phyloP scores from a whole-genome alignment of 1,284 basidiomycete genomes.

The Cryptococcus sp. region DNA sequence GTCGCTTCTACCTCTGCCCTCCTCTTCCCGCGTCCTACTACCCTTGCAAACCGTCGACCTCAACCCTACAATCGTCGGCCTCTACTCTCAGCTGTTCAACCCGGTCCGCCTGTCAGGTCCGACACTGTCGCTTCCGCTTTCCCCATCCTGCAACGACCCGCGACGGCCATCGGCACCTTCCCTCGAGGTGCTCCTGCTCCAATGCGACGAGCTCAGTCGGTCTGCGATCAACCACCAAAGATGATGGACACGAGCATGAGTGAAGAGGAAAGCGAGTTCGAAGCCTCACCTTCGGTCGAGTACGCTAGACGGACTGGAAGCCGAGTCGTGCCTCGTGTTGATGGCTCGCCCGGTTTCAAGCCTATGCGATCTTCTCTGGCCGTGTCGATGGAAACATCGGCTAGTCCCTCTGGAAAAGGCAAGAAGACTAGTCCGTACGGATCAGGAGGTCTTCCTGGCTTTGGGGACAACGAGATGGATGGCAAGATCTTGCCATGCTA shows the following conservation, averaged over 20 bases:
- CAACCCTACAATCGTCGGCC: slow-evolving; percentile 27
- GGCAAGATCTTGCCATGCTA: slow-evolving; percentile 94
- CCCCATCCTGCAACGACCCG: slow-evolving; percentile 30
- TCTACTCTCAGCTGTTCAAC: slow-evolving; percentile 13
- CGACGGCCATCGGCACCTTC: slow-evolving; percentile 13
- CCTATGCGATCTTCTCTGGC: slow-evolving; percentile 19
- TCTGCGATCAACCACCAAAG: slow-evolving; percentile 36
- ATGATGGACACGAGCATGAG: slow-evolving; percentile 24
- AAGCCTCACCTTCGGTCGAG: slow-evolving; percentile 36
- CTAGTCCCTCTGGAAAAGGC: slow-evolving; percentile 9
- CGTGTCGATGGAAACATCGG: slow-evolving; percentile 1
- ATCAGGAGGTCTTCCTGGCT: slow-evolving; percentile 60
- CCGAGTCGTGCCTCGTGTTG: slow-evolving; percentile 22
- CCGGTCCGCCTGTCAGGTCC: slow-evolving; percentile 13
- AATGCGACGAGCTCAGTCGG: slow-evolving; percentile 46
- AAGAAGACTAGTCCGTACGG: slow-evolving; percentile 12
- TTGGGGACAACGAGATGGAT: slow-evolving; percentile 85
- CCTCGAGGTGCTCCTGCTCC: slow-evolving; percentile 23
- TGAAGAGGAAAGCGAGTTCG: slow-evolving; percentile 38
- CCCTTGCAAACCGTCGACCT: slow-evolving; percentile 23
- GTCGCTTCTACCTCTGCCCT: slow-evolving; percentile 30
- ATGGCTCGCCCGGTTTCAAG: slow-evolving; percentile 39
- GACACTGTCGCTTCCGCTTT: slow-evolving; percentile 36
- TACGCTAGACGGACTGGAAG: slow-evolving; percentile 28
- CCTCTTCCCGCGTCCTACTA: slow-evolving; percentile 26